Base-by-base conservation (phyloP, 371 early-diverging fungal genomes). In the Dichotomocladium elegans region DNA sequence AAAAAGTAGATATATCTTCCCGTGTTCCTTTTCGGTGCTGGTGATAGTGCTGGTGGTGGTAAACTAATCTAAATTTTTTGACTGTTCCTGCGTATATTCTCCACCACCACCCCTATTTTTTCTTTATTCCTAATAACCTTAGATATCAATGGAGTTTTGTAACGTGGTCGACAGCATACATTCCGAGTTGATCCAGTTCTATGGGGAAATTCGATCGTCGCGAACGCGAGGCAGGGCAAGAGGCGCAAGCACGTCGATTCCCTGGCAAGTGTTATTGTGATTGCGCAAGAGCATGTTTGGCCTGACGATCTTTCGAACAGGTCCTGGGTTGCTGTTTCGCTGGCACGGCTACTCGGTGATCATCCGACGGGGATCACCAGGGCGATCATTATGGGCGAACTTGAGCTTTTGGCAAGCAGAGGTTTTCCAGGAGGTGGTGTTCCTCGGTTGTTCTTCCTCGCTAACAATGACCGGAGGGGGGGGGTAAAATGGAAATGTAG, bases 241-340 rank as follows among this genome's bases (percentile, higher is more conserved):
- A 33, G 41, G 25, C 24, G 25, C 19, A 19, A 26, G 53, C 8
- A 34, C 41, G 8, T 11, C 11, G 19, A 55, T 60, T 29, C 60
- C 60, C 4, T 60, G 60, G 60, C 55, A 55, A 54, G 34, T 19
- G n/a, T n/a, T n/a, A n/a, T 21, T 19, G 30, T 7, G 21, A 30
- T 12, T 1, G 24, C 24, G 25, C 43, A 19, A 22, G 21, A 4
- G 6, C 37, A 22, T 22, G 4, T 19, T 17, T 42, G 28, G 0
- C 15, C 19, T 45, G 29, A 22, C 26, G 47, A 15, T 47, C 47
- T 30, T 21, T 29, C 10, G 22, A 7, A 3, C 27, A 61, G 61
- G 61, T 56, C 53, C n/a, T 61, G 61, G 61, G 57, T 61, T 21
- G 61, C 61, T 22, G 48, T 56, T 14, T 19, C 48, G 14, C 30